Base-by-base conservation (phyloP, 2,329 filamentous ascomycete species). In the Aspergillus felis region DNA sequence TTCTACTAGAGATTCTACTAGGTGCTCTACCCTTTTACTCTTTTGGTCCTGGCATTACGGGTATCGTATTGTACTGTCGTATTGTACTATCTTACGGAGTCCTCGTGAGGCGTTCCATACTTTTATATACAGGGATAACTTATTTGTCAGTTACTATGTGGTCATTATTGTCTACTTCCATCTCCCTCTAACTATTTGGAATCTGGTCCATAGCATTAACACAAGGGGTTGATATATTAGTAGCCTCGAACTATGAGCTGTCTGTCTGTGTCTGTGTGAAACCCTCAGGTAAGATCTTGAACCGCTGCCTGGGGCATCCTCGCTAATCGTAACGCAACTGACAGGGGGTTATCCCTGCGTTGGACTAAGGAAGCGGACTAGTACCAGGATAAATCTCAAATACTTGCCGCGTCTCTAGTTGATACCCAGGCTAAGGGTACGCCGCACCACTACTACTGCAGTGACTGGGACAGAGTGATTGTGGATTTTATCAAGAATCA, bases 321-420 rank as follows among this genome's bases (percentile, higher is more conserved):
- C 35, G 51, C 46, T 50, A 27, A 52, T 42, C 38, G 54, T 56
- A 53, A 61, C 59, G 49, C 63, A 56, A 54, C 24, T 62, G 64
- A 66, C 67, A 66, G 60, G 64, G 66, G n/a, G 32, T 58, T 58
- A 68, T 66, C 66, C 65, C 58, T 66, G 64, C 58, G 61, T 55
- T 54, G 50, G 55, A 54, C 58, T 64, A 62, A 58, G 28, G 35
- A 57, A 42, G 25, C 17, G 51, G 52, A 20, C 51, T 51, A 68
- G 32, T 46, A 46, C 69, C 64, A 65, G 69, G 67, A 66, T 69
- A 46, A 59, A 71, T 71, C 66, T 71, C 70, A 72, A 73, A 73
- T 71, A 70, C 65, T 65, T 68, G 25, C 64, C 53, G 59, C 58
- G 48, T 51, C 51, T 56, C 51, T 73, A 64, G 70, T 71, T 70